Evolutionary conservation across 352 stramenopile genomes (phyloP).

Genomic region (Bremia lactucae): DNA sequence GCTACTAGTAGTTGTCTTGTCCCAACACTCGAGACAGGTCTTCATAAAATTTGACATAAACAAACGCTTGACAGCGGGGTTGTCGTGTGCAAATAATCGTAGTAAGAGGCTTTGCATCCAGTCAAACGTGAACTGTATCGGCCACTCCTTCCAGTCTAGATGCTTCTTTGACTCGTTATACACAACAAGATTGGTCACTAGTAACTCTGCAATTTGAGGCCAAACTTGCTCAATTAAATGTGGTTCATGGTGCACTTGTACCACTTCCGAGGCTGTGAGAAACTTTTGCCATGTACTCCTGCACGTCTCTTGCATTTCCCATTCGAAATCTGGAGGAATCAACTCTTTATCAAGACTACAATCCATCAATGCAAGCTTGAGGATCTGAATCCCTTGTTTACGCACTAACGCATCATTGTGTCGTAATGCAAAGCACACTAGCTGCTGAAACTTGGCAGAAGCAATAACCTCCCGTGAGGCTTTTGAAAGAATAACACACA

Average conservation of each 20-base stretch:
- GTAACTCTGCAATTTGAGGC: constrained; percentile 49
- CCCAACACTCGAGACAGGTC: constrained; percentile 22
- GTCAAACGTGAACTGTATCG: constrained; percentile 55
- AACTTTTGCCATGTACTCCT: constrained; percentile 54
- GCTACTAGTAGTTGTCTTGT: background rate
- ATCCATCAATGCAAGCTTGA: constrained; percentile 56
- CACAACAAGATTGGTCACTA: constrained; percentile 32
- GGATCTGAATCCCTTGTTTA: constrained; percentile 59
- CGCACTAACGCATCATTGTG: constrained; percentile 43
- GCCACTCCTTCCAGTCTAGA: constrained; percentile 20
- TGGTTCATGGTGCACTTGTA: constrained; percentile 77
- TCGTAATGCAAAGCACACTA: constrained; percentile 44
- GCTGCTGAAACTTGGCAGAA: constrained; percentile 24
- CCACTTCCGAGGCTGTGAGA: constrained; percentile 62
- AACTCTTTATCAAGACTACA: constrained; percentile 18
- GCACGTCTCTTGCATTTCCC: constrained; percentile 6
- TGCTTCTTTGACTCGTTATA: background rate
- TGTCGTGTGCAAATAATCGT: constrained; percentile 67
- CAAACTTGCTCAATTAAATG: constrained; percentile 79
- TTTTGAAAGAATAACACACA: constrained; percentile 45
- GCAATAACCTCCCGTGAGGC: constrained; percentile 30
- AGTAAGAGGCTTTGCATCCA: constrained; percentile 67
- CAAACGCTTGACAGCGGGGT: constrained; percentile 57
- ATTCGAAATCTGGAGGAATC: constrained; percentile 3
- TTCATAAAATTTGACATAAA: constrained; percentile 68